Base-by-base conservation (phyloP, 768 basidiomycete genomes). In the Asterophora parasitica region DNA sequence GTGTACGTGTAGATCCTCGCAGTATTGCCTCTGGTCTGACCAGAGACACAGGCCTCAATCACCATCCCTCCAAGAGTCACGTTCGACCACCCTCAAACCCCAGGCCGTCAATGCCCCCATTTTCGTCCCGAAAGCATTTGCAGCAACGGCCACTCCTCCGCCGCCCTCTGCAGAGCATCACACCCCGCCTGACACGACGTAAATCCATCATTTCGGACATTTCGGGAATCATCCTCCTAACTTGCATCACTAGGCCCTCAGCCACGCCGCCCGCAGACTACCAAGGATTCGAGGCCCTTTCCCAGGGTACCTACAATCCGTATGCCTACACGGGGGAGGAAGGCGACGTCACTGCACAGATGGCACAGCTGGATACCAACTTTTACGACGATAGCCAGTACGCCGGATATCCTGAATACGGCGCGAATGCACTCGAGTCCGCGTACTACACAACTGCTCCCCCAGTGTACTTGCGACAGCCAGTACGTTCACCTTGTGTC, bases 41-140 rank as follows among this genome's bases (percentile, higher is more conserved):
- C 34, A 32, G 12, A 17, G 6, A 23, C 11, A 28, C 39, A 46
- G 44, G 35, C 32, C 46, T 27, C 49, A 51, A 19, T 44, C 44
- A 27, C 49, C 41, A 46, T 49, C 48, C 33, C 56, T 58, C 57
- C 55, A 54, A 26, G 62, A 69, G 28, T 58, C 58, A 43, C 57
- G 60, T 33, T 61, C 70, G 42, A 58, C 64, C 8, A 52, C 65
- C 3, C 65, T 74, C 10, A 75, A 79, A 2, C 75, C 83, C 36
- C 78, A 85, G 53, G 85, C 86, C 3, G 77, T 89, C 45, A 87
- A 91, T 61, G 89, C 89, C 1, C 88, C 90, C 30, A 81, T 92
- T 35, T 92, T 92, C 52, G 80, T 92, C 16, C 89, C 90, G 15
- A 90, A 87, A 62, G 54, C 65, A 20, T 48, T 62, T 9, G 40